Base-by-base conservation (phyloP, 1,284 basidiomycete genomes). In the Phaffia rhodozyma region DNA sequence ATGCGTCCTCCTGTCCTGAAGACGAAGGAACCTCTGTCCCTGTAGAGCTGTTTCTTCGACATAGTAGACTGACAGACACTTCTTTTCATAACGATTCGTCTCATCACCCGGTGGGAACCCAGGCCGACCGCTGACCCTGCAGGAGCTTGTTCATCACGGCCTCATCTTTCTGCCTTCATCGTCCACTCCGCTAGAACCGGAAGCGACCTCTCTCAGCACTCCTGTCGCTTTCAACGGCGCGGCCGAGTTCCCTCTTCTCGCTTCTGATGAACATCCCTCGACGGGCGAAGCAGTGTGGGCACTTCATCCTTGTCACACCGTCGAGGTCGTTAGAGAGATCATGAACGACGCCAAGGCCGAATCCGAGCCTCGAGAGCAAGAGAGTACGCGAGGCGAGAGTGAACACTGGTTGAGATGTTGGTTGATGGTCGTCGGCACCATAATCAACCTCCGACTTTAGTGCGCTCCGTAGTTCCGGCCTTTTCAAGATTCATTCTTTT, bases 291-390 rank as follows among this genome's bases (percentile, higher is more conserved):
- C 43, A 18, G 50, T 65, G 11, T 65, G 63, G 63, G 55, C 53
- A 3, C 55, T 65, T 1, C 63, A 65, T 32, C 63, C 63, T 11
- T 65, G 63, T 48, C 58, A 65, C 21, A 27, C 23, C 25, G 48
- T 43, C 23, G 63, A 61, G 23, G 79, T 80, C 58, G 77, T 83
- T 13, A 72, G 81, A n/a, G 83, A 87, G 72, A 76, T 76, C 7
- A 76, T 86, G 20, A 82, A 83, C 62, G 78, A 82, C 5, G 71
- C 78, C 11, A 70, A 74, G 20, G 70, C n/a, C 6, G 34, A 25
- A 38, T 11, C 38, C 5, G 54, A n/a, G 54, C 18, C 23, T n/a
- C 11, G 54, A n/a, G 23, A 34, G 54, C n/a, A 25, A 30, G 6
- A 58, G 21, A 20, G 27, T 49, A 21, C 7, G 6, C 23, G 20